Evolutionary conservation across 768 basidiomycete species (phyloP).

Genomic region (Mycena pura): DNA sequence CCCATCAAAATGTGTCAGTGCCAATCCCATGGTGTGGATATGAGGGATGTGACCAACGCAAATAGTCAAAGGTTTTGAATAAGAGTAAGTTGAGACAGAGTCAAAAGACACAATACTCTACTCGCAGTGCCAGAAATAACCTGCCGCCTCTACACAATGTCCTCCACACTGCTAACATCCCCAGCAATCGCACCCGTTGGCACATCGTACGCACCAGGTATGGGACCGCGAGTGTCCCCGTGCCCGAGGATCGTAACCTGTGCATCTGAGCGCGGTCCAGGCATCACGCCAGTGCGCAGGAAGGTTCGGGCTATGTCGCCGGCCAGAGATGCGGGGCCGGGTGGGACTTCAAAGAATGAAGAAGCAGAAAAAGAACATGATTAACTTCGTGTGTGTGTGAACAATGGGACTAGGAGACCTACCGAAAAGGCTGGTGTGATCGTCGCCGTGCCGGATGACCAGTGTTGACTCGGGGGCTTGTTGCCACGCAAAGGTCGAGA

Average conservation of each 20-base stretch:
- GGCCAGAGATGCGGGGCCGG: background rate
- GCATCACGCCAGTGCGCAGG: slow-evolving; percentile 16
- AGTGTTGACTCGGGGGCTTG: slow-evolving; percentile 19
- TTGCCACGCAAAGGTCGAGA: slow-evolving; percentile 19
- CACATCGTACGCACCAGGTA: slow-evolving; percentile 17
- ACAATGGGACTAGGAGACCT: background rate
- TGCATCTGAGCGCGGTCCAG: background rate
- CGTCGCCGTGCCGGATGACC: slow-evolving; percentile 25
- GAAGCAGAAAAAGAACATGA: background rate
- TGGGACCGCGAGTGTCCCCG: slow-evolving; percentile 1
- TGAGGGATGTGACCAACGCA: background rate
- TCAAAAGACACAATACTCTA: background rate
- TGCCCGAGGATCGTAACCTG: slow-evolving; percentile 9
- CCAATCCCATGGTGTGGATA: too few species aligned
- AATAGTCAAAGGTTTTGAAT: background rate
- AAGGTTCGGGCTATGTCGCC: slow-evolving; percentile 3
- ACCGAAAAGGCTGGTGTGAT: slow-evolving; percentile 26
- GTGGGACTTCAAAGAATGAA: background rate
- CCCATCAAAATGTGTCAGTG: too few species aligned
- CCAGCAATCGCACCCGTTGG: slow-evolving; percentile 14
- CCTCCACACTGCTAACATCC: slow-evolving; percentile 12
- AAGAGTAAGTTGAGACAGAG: background rate
- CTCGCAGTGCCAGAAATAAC: background rate
- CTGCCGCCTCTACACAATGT: background rate
- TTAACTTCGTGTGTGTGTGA: background rate